These are phyloP conservation scores for Tolypocladium ophioglossoides DNA, from an alignment of 2,329 filamentous ascomycete species.

Conservation along the genomic window DNA sequence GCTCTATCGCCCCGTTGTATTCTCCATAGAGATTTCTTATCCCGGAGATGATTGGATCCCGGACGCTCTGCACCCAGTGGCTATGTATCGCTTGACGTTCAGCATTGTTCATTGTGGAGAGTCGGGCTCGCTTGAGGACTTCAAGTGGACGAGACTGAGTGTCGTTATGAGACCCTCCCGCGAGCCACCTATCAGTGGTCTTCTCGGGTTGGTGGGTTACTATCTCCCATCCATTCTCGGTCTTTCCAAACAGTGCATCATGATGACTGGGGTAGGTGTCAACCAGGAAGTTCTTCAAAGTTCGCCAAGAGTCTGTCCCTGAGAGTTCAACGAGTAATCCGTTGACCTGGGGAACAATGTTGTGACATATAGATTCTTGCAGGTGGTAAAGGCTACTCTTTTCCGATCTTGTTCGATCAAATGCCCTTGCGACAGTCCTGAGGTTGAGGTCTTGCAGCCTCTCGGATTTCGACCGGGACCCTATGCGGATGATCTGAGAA, in stretches of 20 bases:
- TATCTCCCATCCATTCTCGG: neutral
- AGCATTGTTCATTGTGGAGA: conserved; percentile 1
- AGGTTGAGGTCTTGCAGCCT: conserved; percentile 40
- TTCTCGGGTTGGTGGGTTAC: neutral
- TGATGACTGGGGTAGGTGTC: neutral
- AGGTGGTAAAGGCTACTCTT: conserved; percentile 16
- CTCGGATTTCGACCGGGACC: conserved; percentile 45
- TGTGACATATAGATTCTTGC: neutral
- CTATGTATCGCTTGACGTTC: conserved; percentile 3
- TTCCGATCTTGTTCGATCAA: conserved; percentile 27
- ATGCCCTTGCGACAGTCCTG: conserved; percentile 19
- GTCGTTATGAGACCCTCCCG: neutral
- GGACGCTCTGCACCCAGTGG: conserved; percentile 4
- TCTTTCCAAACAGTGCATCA: neutral
- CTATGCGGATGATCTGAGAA: conserved; percentile 48
- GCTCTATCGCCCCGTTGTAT: conserved; percentile 1
- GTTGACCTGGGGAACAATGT: neutral
- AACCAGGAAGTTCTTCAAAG: neutral
- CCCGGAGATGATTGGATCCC: conserved; percentile 5
- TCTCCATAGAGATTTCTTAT: neutral
- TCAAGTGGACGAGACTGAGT: neutral
- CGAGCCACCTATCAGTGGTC: conserved; percentile 1
- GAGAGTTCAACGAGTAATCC: neutral
- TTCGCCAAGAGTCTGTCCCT: neutral
- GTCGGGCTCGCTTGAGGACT: neutral